Evolutionary conservation across 192 early-diverging fungal species (phyloP).

Genomic region (Entomortierella lignicola): DNA sequence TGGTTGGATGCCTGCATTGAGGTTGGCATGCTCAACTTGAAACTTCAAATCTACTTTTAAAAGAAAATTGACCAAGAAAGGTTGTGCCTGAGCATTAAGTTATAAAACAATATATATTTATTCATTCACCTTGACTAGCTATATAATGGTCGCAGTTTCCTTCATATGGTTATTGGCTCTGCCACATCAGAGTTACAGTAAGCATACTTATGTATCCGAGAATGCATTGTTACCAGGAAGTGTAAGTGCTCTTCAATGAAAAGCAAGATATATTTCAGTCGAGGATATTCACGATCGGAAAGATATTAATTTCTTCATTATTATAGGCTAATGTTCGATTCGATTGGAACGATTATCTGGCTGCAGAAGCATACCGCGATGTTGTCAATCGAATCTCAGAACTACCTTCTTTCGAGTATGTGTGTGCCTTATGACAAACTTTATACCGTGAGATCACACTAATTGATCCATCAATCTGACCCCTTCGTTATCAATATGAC

Average conservation of each 20-base stretch:
- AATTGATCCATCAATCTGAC: no score
- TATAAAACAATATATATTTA: no score
- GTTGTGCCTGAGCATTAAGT: not conserved
- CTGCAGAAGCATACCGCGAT: slow-evolving; percentile 58
- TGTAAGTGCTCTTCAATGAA: slow-evolving; percentile 56
- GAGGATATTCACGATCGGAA: no score
- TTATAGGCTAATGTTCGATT: slow-evolving; percentile 66
- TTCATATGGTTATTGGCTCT: slow-evolving; percentile 73
- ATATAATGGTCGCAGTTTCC: slow-evolving; percentile 67
- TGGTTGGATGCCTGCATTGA: slow-evolving; percentile 35
- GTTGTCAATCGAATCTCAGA: slow-evolving; percentile 50
- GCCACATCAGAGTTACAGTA: slow-evolving; percentile 71
- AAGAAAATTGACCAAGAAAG: no score
- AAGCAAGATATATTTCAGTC: no score
- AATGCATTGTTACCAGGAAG: slow-evolving; percentile 82
- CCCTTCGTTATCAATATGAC: not conserved
- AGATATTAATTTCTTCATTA: no score
- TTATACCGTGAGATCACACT: no score
- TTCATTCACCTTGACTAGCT: slow-evolving; percentile 43
- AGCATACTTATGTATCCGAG: slow-evolving; percentile 78
- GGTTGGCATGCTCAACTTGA: slow-evolving; percentile 8
- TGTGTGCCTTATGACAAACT: no score
- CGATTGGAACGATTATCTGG: slow-evolving; percentile 53
- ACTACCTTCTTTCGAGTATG: slow-evolving; percentile 45
- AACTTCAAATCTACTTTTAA: not conserved